Conservation (phyloP, 768 basidiomycete species). For the Hygrophorus pudorinus region DNA sequence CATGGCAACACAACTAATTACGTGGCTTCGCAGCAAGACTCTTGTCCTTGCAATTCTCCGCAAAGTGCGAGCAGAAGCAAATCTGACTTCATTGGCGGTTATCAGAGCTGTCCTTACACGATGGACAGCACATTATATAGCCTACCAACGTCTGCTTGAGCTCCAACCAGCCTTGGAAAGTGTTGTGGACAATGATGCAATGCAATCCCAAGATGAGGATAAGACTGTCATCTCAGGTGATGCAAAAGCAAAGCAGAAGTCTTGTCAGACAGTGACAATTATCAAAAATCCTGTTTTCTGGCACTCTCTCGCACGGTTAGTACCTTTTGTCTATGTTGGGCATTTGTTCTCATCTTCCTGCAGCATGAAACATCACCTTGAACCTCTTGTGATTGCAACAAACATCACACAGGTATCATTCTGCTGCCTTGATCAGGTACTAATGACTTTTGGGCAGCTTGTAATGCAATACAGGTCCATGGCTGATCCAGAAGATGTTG, state of each 20-base stretch:
- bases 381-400: conserved; percentile 13
- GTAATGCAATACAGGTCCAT: too few species aligned
- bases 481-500: too few species aligned
- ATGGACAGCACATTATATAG: conserved; percentile 22
- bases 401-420: conserved; percentile 17
- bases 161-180: conserved; percentile 10
- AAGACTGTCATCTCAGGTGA: conserved; percentile 9
- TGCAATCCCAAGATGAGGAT: conserved; percentile 2
- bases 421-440: conserved; percentile 7
- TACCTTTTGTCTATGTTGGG: not conserved
- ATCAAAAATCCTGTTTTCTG: conserved; percentile 23
- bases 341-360: not conserved
- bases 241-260: conserved; percentile 8
- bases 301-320: conserved; percentile 14
- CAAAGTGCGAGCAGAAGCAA: conserved; percentile 13
- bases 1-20: conserved; percentile 25
- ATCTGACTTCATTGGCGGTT: conserved; percentile 7
- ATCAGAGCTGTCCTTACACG: conserved; percentile 19
- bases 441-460: conserved; percentile 6
- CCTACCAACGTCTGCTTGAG: conserved; percentile 18
- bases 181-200: conserved; percentile 10
- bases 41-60: conserved; percentile 18
- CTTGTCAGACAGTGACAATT: conserved; percentile 17
- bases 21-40: conserved; percentile 27
- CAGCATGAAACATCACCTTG: conserved; percentile 12